Evolutionary conservation across 2,329 filamentous ascomycete genomes (phyloP).

Genomic region (Aspergillus proliferans): DNA sequence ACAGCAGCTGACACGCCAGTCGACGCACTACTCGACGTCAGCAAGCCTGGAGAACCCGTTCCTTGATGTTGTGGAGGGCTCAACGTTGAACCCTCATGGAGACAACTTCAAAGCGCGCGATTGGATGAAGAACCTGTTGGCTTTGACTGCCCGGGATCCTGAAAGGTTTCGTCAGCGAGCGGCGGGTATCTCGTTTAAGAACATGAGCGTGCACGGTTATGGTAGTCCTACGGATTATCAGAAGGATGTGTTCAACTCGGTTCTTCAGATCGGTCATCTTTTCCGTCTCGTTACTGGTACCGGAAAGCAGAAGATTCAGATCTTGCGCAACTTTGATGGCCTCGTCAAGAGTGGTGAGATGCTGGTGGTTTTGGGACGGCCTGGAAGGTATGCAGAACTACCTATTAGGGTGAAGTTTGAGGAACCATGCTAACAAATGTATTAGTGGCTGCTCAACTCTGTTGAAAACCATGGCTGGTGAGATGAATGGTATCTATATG

Average conservation of each 20-base stretch:
- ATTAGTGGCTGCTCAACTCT: conserved; percentile 66
- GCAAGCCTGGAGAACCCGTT: conserved; percentile 30
- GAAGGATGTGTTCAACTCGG: conserved; percentile 34
- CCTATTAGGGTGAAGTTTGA: neutral
- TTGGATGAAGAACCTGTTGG: conserved; percentile 44
- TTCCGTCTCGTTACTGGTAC: conserved; percentile 27
- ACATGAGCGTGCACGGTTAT: conserved; percentile 63
- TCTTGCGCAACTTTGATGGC: conserved; percentile 60
- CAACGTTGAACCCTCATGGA: conserved; percentile 40
- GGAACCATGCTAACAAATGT: conserved; percentile 5
- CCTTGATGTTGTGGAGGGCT: conserved; percentile 26
- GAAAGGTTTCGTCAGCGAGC: conserved; percentile 49
- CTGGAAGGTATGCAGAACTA: conserved; percentile 26
- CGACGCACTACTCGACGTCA: conserved; percentile 22
- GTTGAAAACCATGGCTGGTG: conserved; percentile 75
- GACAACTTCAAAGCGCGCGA: conserved; percentile 40
- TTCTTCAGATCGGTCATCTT: conserved; percentile 30
- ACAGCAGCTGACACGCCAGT: conserved; percentile 30
- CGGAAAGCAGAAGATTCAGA: conserved; percentile 49
- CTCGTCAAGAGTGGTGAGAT: conserved; percentile 54
- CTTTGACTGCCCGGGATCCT: conserved; percentile 45
- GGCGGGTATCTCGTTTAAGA: conserved; percentile 59
- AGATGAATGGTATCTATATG: conserved; percentile 73
- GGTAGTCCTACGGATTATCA: conserved; percentile 65
- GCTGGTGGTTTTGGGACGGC: conserved; percentile 51